Percentiles rank a stretch among this genome's conserved stretches.
Evolutionary conservation across 768 basidiomycete species (phyloP).

Genomic region (Suillus decipiens): DNA sequence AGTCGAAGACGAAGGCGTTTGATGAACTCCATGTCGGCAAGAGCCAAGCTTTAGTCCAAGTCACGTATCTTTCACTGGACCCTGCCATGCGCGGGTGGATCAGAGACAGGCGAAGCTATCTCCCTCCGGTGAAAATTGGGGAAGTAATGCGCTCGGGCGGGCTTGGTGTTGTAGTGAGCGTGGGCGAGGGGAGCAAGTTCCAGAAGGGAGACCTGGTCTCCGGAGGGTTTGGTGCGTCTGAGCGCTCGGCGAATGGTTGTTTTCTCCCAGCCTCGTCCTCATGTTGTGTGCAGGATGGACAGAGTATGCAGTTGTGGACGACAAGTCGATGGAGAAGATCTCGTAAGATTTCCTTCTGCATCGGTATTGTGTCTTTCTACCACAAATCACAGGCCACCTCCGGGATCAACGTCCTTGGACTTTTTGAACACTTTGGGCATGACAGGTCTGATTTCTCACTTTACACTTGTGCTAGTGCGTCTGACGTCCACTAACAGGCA

Average conservation of each 20-base stretch:
- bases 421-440: conserved; percentile 79
- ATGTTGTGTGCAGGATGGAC: conserved; percentile 60
- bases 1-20: conserved; percentile 53
- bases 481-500: conserved; percentile 43
- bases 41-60: conserved; percentile 68
- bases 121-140: conserved; percentile 72
- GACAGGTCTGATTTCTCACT: conserved; percentile 50
- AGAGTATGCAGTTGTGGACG: conserved; percentile 67
- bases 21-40: conserved; percentile 51
- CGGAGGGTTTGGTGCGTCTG: conserved; percentile 56
- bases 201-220: conserved; percentile 69
- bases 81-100: conserved; percentile 90
- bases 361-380: background rate
- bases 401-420: conserved; percentile 69
- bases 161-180: conserved; percentile 65
- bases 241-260: background rate
- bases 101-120: conserved; percentile 67
- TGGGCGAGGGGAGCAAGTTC: conserved; percentile 55
- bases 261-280: background rate
- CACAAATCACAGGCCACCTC: conserved; percentile 44
- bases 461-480: background rate
- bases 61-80: conserved; percentile 80
- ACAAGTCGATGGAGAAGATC: conserved; percentile 51
- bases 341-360: conserved; percentile 43
- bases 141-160: conserved; percentile 76